A percentile compares a stretch with the other conserved stretches of the same genome.
Evolutionary conservation across 2,329 filamentous ascomycete species (phyloP).

Genomic region (Fusarium coicis): DNA sequence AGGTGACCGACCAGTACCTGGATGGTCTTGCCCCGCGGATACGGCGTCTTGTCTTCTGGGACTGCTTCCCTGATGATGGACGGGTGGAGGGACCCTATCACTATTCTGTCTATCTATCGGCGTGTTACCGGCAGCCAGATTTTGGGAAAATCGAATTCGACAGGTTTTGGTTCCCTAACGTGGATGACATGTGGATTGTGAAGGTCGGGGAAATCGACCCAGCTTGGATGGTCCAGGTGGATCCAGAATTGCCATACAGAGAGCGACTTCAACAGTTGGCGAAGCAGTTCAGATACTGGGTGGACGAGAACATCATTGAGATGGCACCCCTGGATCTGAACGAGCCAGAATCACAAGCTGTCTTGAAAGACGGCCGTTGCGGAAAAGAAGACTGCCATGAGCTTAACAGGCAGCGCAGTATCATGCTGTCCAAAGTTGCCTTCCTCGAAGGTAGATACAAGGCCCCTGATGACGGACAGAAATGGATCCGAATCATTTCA

Average conservation of each 20-base stretch:
- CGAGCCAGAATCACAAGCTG: slow-evolving; percentile 49
- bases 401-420: slow-evolving; percentile 50
- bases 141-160: slow-evolving; percentile 51
- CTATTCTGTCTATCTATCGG: slow-evolving; percentile 51
- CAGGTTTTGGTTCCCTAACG: slow-evolving; percentile 53
- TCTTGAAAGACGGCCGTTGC: slow-evolving; percentile 51
- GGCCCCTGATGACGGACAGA: slow-evolving; percentile 35
- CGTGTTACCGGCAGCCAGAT: slow-evolving; percentile 46
- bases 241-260: slow-evolving; percentile 46
- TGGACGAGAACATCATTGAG: slow-evolving; percentile 52
- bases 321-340: slow-evolving; percentile 50
- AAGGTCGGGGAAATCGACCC: slow-evolving; percentile 53
- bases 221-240: slow-evolving; percentile 50
- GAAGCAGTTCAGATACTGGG: slow-evolving; percentile 53
- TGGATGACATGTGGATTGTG: slow-evolving; percentile 53
- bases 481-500: slow-evolving; percentile 49
- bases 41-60: slow-evolving; percentile 53
- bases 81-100: slow-evolving; percentile 48
- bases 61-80: slow-evolving; percentile 54
- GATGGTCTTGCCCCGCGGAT: slow-evolving; percentile 49
- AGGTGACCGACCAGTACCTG: slow-evolving; percentile 46
- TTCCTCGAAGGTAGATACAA: slow-evolving; percentile 51
- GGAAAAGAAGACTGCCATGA: slow-evolving; percentile 49
- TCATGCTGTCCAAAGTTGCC: slow-evolving; percentile 52
- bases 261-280: slow-evolving; percentile 47